Base-by-base conservation (phyloP, 179 eudicot genomes). In the Beta macrorhiza region DNA sequence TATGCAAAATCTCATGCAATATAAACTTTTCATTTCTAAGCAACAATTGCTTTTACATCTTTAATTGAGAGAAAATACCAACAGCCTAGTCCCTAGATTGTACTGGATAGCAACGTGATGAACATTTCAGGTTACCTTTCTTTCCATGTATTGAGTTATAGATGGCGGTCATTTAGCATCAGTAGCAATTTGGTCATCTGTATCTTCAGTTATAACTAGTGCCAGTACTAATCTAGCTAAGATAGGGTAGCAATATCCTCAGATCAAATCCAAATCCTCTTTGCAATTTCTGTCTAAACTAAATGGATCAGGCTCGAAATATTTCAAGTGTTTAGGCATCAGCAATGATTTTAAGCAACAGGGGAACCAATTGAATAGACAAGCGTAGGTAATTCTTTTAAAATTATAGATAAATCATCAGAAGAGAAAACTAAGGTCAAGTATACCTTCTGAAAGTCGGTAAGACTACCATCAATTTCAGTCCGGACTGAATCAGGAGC, bases 401-500 rank as follows among this genome's bases (percentile, higher is more conserved):
- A 3, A 49, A n/a, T 17, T 16, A 49, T 58, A 20, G 29, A 51
- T 0, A 55, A 55, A 6, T 12, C 7, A 61, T 17, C 3, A 12
- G 15, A 16, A 15, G 17, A 8, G 3, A 32, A 57, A 13, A 74
- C 49, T 53, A 49, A 47, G 7, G 53, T 47, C 55, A 58, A 78
- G 47, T 59, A 45, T 84, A 84, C 95, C 93, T 83, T 91, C 59
- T 82, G 85, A 81, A 86, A 75, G 72, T 86, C 87, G 22, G 51
- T 78, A 76, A 84, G 15, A 82, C 80, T 88, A 75, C 79, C 83
- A 72, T 84, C 83, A 71, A 55, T 83, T 56, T 89, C 90, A 62
- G 75, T 81, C 75, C 84, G 89, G 84, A 82, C 82, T 74, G 82
- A 76, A 72, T 83, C 84, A 72, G 77, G 73, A 55, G 51, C 83